phyloP scores from a whole-genome alignment of 2,329 filamentous ascomycete genomes.

The Cordyceps cateniannulata region DNA sequence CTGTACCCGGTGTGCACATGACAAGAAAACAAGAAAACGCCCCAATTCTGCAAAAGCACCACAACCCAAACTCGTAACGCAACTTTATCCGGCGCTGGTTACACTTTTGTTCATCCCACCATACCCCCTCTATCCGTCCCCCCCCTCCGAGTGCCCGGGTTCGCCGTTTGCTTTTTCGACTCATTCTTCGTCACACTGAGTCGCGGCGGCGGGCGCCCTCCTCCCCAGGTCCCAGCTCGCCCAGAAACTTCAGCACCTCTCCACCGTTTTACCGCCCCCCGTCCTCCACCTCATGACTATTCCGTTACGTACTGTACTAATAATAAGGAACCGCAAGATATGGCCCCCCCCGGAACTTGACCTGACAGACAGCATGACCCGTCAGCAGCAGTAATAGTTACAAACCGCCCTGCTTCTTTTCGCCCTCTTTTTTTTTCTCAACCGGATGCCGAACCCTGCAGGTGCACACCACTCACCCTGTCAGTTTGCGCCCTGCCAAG shows the following conservation, averaged over 20 bases:
- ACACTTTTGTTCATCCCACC: too few species aligned
- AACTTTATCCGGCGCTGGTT: too few species aligned
- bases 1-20: too few species aligned
- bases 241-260: too few species aligned
- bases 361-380: too few species aligned
- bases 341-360: too few species aligned
- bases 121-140: neutral
- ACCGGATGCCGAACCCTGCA: neutral
- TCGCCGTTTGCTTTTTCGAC: neutral
- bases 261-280: neutral
- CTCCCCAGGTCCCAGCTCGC: too few species aligned
- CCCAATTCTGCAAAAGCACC: too few species aligned
- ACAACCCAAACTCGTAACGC: too few species aligned
- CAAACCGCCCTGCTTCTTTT: neutral
- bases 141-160: neutral
- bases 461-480: neutral
- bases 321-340: neutral
- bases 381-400: neutral
- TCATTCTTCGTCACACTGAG: conserved; percentile 9
- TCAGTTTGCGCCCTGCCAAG: conserved; percentile 5
- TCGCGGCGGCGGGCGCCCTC: neutral
- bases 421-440: neutral
- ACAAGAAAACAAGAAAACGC: too few species aligned
- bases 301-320: neutral
- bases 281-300: neutral